A percentile compares a stretch with the other conserved stretches of the same genome.
Conservation (phyloP, 495 filamentous ascomycete species). For the Glutinoglossum americanum region DNA sequence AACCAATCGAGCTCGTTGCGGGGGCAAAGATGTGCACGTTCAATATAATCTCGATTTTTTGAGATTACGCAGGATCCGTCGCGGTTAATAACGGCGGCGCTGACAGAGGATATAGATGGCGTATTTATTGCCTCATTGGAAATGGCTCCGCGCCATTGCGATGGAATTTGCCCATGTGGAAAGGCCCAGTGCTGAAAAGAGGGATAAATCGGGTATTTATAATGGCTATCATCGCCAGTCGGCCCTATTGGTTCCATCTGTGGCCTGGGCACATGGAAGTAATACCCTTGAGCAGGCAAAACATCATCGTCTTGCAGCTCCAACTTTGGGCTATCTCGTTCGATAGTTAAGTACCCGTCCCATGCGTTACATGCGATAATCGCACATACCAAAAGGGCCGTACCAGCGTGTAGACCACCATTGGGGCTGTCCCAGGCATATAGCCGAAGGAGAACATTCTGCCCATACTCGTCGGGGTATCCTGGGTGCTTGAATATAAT, state of each 20-base stretch:
- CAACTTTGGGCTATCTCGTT: not conserved
- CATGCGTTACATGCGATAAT: constrained; percentile 1
- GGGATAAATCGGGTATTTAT: not conserved
- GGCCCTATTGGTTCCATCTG: not conserved
- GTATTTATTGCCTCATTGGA: not conserved
- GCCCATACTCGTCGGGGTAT: not conserved
- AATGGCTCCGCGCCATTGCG: not conserved
- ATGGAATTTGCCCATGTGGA: not conserved
- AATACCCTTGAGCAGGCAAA: not conserved
- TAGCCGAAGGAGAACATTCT: not conserved
- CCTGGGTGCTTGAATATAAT: not conserved
- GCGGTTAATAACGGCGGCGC: not conserved
- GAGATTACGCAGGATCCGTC: not conserved
- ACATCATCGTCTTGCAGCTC: not conserved
- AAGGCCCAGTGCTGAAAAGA: not conserved
- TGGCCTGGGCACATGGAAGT: not conserved
- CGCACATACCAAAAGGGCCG: not conserved
- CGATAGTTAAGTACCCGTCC: not conserved
- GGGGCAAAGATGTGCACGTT: not conserved
- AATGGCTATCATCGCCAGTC: not conserved
- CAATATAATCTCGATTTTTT: not conserved
- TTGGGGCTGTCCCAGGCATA: not conserved
- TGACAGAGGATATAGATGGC: not conserved
- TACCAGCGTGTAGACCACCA: constrained; percentile 1
- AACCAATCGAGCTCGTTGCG: constrained; percentile 6